Evolutionary conservation across 2,329 filamentous ascomycete species (phyloP).

Genomic region (Harringtonia aguacate): DNA sequence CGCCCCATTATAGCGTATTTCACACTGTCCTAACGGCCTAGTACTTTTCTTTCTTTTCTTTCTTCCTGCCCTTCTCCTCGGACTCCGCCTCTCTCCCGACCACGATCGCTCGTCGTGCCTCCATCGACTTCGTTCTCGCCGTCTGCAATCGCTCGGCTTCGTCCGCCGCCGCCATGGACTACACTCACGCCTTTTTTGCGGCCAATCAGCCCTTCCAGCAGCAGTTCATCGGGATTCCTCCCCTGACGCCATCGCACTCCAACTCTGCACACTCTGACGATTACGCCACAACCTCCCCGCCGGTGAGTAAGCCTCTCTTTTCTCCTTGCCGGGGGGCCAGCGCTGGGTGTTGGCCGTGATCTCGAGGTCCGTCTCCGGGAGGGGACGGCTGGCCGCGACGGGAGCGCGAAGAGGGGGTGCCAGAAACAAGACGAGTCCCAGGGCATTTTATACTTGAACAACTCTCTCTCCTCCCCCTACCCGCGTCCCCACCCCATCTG

Average conservation of each 20-base stretch:
- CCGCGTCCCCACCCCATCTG: conserved; percentile 10
- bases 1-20: too few species aligned
- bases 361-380: too few species aligned
- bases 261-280: conserved; percentile 44
- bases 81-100: too few species aligned
- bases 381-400: too few species aligned
- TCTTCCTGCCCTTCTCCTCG: too few species aligned
- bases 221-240: conserved; percentile 43
- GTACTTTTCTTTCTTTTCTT: too few species aligned
- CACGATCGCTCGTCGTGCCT: too few species aligned
- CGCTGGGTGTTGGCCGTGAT: too few species aligned
- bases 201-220: conserved; percentile 39
- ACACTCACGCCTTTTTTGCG: conserved; percentile 34
- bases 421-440: neutral
- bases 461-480: neutral
- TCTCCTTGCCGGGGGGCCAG: too few species aligned
- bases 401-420: too few species aligned
- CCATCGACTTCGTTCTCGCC: neutral
- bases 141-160: neutral
- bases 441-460: neutral
- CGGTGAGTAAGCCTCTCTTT: conserved; percentile 29
- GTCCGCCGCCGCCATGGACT: conserved; percentile 33
- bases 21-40: too few species aligned
- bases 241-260: conserved; percentile 44
- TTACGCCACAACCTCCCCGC: conserved; percentile 42